Percentiles rank a stretch among this genome's conserved stretches.
Conservation (phyloP, 2,329 filamentous ascomycete genomes). For the Xylogone sp. region DNA sequence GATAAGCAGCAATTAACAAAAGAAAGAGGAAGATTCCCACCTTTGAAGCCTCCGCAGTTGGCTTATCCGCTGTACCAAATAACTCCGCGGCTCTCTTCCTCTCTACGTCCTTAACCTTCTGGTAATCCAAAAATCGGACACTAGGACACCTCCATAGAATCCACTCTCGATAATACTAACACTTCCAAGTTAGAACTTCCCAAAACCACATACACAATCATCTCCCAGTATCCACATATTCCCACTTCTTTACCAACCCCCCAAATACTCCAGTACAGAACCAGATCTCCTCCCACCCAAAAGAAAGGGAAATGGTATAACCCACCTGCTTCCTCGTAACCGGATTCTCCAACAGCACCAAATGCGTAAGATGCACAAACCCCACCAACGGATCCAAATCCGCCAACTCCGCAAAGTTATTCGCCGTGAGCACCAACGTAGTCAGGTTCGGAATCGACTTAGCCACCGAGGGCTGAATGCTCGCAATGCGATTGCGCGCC, state of each 20-base stretch:
- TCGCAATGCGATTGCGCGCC: conserved; percentile 81
- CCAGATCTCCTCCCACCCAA: not conserved
- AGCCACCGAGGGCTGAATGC: conserved; percentile 72
- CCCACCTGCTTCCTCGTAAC: conserved; percentile 88
- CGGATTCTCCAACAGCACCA: conserved; percentile 83
- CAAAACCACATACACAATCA: conserved; percentile 2
- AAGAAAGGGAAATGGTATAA: conserved; percentile 9
- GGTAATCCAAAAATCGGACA: conserved; percentile 88
- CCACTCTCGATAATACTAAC: conserved; percentile 87
- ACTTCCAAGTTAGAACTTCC: too few relatives aligned
- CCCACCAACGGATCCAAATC: conserved; percentile 78
- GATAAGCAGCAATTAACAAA: too few relatives aligned
- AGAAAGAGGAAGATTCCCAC: conserved; percentile 32
- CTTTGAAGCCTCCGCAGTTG: conserved; percentile 75
- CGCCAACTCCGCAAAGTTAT: conserved; percentile 77
- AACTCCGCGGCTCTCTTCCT: conserved; percentile 71
- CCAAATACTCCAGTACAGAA: not conserved
- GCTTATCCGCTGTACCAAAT: conserved; percentile 76
- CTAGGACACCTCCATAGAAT: conserved; percentile 81
- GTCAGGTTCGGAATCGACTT: conserved; percentile 76
- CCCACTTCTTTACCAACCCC: not conserved
- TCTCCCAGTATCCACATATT: conserved; percentile 2
- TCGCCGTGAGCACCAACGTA: conserved; percentile 78
- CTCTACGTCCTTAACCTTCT: conserved; percentile 86
- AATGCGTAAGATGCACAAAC: conserved; percentile 69